phyloP scores from a whole-genome alignment of 2,329 filamentous ascomycete genomes.

The Claviceps citrina region DNA sequence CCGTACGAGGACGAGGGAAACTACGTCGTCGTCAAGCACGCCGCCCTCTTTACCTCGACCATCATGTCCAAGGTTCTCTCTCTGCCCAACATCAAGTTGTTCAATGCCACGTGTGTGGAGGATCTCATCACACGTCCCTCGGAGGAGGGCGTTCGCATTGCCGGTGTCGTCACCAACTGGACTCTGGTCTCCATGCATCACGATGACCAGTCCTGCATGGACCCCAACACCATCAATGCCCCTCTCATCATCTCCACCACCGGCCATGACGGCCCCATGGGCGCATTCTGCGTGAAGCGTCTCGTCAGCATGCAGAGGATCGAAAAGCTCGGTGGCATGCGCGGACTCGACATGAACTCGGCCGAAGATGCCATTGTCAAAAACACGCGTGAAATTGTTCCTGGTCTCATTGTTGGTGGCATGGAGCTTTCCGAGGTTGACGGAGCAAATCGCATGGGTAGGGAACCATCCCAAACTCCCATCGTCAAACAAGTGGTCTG shows the following conservation, averaged over 20 bases:
- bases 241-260: slow-evolving; percentile 80
- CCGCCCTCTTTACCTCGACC: slow-evolving; percentile 80
- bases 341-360: slow-evolving; percentile 79
- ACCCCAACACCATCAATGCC: slow-evolving; percentile 92
- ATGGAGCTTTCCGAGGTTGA: slow-evolving; percentile 91
- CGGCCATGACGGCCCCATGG: slow-evolving; percentile 81
- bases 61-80: slow-evolving; percentile 67
- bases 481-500: too few relatives aligned
- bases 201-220: slow-evolving; percentile 88
- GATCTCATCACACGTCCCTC: slow-evolving; percentile 72
- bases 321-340: slow-evolving; percentile 78
- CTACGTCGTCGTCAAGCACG: slow-evolving; percentile 88
- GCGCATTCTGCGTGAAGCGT: slow-evolving; percentile 80
- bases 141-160: slow-evolving; percentile 47
- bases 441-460: slow-evolving; percentile 78
- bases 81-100: slow-evolving; percentile 87
- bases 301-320: slow-evolving; percentile 78
- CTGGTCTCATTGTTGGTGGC: slow-evolving; percentile 79
- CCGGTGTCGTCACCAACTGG: slow-evolving; percentile 92
- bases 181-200: slow-evolving; percentile 78
- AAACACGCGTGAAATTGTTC: slow-evolving; percentile 73
- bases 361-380: slow-evolving; percentile 92
- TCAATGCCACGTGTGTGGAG: slow-evolving; percentile 87
- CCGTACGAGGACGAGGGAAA: slow-evolving; percentile 77
- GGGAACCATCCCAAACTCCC: slow-evolving; percentile 5